Evolutionary conservation across 2,329 filamentous ascomycete genomes (phyloP), one percentile per base, ranked within the genome.

Genomic region (Aspergillus melleus): DNA sequence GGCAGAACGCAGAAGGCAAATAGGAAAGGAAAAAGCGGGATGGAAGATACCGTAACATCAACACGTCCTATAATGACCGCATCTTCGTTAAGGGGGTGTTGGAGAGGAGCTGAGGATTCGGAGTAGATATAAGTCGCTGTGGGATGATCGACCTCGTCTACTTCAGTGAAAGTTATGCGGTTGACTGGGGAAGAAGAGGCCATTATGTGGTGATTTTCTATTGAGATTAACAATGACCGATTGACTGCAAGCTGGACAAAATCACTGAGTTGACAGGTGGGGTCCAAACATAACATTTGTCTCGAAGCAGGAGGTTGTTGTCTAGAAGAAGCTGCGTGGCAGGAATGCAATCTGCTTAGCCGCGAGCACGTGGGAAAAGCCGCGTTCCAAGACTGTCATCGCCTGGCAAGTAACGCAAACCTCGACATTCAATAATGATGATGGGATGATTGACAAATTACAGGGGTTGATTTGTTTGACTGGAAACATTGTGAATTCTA

Each of bases 61-160:
- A 85, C 67, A 49, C 83, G 75, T 19, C 70, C 72, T 46, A 55
- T 69, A 26, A 64, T 5, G 36, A 14, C 36, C 14, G 6, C 36
- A 42, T 42, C 16, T 42, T 42, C 64, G 30, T 64, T 58, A 16
- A 36, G 49, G 32, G 9, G 11, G 29, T 24, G 20, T 6, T 9
- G 44, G 19, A 61, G 20, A 19, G 49, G 24, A 47, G 47, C 54
- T 53, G 61, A 54, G 20, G 70, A 62, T 51, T 68, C 64, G 3
- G 79, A 78, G 55, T 80, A 77, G 56, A 85, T 68, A 63, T 84
- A 86, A 0, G 81, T 82, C 6, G 78, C 76, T 3, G 74, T 77
- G 12, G 81, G 69, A 60, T 77, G 77, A 24, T 82, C 82, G 20
- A 82, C 79, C 58, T 84, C 82, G 66, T 86, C 82, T 22, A 73